Percentiles rank a stretch among this genome's conserved stretches.
These are phyloP conservation scores for Vanderwaltozyma yarrowii DNA, from an alignment of 805 yeast genomes.

Conservation along the genomic window DNA sequence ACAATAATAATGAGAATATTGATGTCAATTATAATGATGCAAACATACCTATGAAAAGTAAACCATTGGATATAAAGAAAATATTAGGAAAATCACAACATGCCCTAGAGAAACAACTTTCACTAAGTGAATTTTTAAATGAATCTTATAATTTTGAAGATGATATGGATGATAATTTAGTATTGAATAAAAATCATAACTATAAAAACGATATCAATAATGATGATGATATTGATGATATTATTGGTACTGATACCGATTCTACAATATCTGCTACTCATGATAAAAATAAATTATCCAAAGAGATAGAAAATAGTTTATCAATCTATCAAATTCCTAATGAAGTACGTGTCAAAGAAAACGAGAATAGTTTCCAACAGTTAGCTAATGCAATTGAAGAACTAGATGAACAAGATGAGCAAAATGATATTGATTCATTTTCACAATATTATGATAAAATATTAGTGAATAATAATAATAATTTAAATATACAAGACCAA, in stretches of 20 bases:
- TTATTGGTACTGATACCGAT: constrained; percentile 4
- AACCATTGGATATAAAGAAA: not conserved
- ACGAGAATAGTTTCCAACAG: not conserved
- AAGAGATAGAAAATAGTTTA: constrained; percentile 12
- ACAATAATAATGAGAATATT: not conserved
- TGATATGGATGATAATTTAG: not conserved
- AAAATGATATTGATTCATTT: constrained; percentile 1
- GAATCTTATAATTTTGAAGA: constrained; percentile 3
- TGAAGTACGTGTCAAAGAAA: not conserved
- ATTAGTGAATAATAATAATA: not conserved
- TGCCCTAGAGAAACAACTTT: not conserved
- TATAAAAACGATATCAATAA: constrained; percentile 1
- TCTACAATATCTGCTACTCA: constrained; percentile 9
- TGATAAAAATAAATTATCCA: constrained; percentile 9
- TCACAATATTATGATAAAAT: constrained; percentile 1
- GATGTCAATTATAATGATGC: not conserved
- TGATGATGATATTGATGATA: constrained; percentile 5
- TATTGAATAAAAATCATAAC: too few species aligned
- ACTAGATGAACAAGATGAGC: not conserved
- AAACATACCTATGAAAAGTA: not conserved
- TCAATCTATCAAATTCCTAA: constrained; percentile 13
- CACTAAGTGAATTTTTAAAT: constrained; percentile 4
- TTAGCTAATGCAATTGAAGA: constrained; percentile 1
- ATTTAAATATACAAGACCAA: not conserved
- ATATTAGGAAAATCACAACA: not conserved